These are phyloP conservation scores for Aristolochia californica DNA, from an alignment of 164 flowering plant genomes.

Conservation along the genomic window DNA sequence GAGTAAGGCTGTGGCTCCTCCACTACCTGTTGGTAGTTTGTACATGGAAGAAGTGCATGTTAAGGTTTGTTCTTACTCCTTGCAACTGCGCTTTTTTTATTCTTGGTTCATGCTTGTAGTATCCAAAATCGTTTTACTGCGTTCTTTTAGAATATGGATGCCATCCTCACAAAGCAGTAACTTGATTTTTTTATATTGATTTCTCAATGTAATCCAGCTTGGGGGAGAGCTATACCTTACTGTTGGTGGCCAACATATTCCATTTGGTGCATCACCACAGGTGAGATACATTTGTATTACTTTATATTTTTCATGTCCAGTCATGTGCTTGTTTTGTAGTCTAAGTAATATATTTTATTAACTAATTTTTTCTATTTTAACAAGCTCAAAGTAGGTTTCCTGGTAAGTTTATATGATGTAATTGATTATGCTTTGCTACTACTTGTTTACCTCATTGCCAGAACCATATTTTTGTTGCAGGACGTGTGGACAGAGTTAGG, in stretches of 20 bases:
- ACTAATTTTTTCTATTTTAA: too few species aligned
- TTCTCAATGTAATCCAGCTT: constrained; percentile 28
- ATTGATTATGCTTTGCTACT: too few species aligned
- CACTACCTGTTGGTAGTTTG: constrained; percentile 67
- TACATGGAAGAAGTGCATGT: constrained; percentile 91
- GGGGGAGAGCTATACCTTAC: constrained; percentile 80
- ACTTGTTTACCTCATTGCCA: too few species aligned
- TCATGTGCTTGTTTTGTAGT: too few species aligned
- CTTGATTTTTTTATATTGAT: too few species aligned
- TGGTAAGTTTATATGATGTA: too few species aligned
- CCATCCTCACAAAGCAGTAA: too few species aligned
- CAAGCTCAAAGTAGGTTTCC: too few species aligned
- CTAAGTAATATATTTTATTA: too few species aligned
- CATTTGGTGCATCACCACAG: constrained; percentile 98
- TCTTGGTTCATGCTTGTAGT: background rate
- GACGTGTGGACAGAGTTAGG: constrained; percentile 98
- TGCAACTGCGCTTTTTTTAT: background rate
- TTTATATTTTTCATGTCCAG: background rate
- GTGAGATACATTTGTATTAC: constrained; percentile 20
- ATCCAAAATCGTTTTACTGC: too few species aligned
- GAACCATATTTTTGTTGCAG: constrained; percentile 25
- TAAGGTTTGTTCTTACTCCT: constrained; percentile 38
- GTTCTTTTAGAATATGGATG: too few species aligned
- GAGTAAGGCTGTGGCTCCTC: constrained; percentile 78
- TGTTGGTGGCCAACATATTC: constrained; percentile 88